phyloP scores from a whole-genome alignment of 2,329 filamentous ascomycete species.

The Aspergillus flavus region DNA sequence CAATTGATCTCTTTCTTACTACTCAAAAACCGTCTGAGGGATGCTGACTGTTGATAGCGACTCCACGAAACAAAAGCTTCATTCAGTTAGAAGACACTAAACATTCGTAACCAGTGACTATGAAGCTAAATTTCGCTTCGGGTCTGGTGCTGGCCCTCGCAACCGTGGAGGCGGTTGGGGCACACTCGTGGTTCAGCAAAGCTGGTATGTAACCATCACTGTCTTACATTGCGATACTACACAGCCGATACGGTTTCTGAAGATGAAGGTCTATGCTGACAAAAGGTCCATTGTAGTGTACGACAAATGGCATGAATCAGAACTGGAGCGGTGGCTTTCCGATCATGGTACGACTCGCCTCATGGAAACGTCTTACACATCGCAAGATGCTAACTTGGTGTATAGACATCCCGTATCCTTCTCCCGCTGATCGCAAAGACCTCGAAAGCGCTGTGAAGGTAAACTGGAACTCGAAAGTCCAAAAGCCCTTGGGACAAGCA shows the following conservation, averaged over 20 bases:
- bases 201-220: conserved; percentile 64
- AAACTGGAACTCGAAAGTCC: conserved; percentile 81
- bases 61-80: not conserved
- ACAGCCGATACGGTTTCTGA: not conserved
- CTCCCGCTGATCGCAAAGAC: conserved; percentile 86
- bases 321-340: conserved; percentile 94
- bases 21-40: not conserved
- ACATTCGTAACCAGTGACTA: conserved; percentile 46
- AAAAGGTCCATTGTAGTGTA: conserved; percentile 65
- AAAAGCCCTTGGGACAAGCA: conserved; percentile 74
- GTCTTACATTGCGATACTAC: not conserved
- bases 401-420: conserved; percentile 79
- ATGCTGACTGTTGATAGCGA: not conserved
- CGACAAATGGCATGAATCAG: conserved; percentile 98
- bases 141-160: conserved; percentile 73
- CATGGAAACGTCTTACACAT: not conserved
- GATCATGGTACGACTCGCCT: conserved; percentile 63
- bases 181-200: conserved; percentile 84
- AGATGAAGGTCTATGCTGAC: conserved; percentile 3
- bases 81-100: not conserved
- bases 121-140: conserved; percentile 74
- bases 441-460: conserved; percentile 87
- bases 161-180: conserved; percentile 65
- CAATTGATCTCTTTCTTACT: not conserved
- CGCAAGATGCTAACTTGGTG: conserved; percentile 5